Base-by-base conservation (phyloP, 2,329 filamentous ascomycete species). In the Neonectria coccinea region DNA sequence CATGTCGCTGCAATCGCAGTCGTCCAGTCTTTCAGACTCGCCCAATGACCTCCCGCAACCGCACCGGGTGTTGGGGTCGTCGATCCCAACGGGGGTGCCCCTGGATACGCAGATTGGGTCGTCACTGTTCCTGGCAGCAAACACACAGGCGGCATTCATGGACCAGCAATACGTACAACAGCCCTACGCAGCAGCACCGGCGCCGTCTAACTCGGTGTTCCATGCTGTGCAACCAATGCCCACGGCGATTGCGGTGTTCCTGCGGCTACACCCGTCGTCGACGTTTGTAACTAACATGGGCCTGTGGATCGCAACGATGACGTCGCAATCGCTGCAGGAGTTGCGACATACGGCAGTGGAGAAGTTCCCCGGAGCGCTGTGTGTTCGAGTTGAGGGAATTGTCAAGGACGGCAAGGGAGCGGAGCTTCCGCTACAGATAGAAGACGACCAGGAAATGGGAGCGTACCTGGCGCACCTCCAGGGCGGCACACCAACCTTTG, bases 381-480 rank as follows among this genome's bases (percentile, higher is more conserved):
- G 91, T 55, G 79, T 85, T 36, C 85, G 84, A 29, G 83, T 94
- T 16, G 88, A 93, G 71, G 92, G 91, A 2, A 78, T 92, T 27
- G 82, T 92, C 55, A 87, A 86, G 72, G 84, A 88, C 71, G 83
- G 80, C 14, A 83, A 83, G 67, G 88, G 86, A 5, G 83, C 83
- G 54, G 90, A 92, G 73, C 81, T 91, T 48, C 82, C 82, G 16
- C 85, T 92, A 72, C 80, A 84, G 59, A 90, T 95, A 70, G 89
- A 90, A 59, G 85, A 89, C 44, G 90, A 94, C 70, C 86, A 88
- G 66, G 91, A 95, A 79, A 76, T 96, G 66, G 85, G 85, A 64
- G 90, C 89, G 0, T 95, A 94, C 78, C 77, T 96, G 69, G 83
- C 85, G 51, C 90, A 92, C 74, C 82, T 90, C 27, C 80, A 86